A percentile compares a stretch with the other conserved stretches of the same genome.
Conservation (phyloP, 2,329 filamentous ascomycete genomes). For the Verticillium albo-atrum region DNA sequence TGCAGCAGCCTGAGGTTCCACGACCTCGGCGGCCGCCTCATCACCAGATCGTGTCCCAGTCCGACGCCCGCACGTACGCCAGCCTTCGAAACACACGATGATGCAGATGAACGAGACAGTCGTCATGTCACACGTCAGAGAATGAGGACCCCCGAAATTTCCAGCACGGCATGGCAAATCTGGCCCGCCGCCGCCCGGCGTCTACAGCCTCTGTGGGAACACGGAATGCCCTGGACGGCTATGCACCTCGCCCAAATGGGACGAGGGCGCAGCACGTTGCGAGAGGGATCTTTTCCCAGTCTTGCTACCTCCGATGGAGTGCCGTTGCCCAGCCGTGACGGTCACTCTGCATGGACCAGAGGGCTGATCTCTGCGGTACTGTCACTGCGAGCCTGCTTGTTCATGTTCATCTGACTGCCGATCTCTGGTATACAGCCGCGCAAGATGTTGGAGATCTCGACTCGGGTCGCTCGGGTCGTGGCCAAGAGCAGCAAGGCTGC, state of each 20-base stretch:
- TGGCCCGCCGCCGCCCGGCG: background rate
- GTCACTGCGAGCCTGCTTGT: background rate
- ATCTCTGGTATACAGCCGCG: background rate
- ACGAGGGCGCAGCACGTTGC: conserved; percentile 6
- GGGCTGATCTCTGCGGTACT: conserved; percentile 9
- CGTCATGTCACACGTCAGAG: conserved; percentile 4
- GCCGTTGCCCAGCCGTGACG: background rate
- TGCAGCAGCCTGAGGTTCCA: background rate
- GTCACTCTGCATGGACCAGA: background rate
- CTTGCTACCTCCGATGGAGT: background rate
- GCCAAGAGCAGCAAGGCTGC: background rate
- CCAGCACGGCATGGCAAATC: background rate
- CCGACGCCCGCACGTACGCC: background rate
- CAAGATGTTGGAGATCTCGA: background rate
- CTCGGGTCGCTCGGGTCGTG: background rate
- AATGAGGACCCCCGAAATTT: background rate
- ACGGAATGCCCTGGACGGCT: conserved; percentile 2
- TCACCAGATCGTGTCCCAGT: background rate
- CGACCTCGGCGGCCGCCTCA: background rate
- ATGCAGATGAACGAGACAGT: conserved; percentile 11
- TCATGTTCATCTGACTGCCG: background rate
- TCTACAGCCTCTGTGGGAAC: background rate
- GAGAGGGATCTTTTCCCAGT: background rate
- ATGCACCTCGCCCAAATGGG: conserved; percentile 10
- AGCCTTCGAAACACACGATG: conserved; percentile 9